Evolutionary conservation across 331 rosid genomes (phyloP).

Genomic region (Malus hybrid): DNA sequence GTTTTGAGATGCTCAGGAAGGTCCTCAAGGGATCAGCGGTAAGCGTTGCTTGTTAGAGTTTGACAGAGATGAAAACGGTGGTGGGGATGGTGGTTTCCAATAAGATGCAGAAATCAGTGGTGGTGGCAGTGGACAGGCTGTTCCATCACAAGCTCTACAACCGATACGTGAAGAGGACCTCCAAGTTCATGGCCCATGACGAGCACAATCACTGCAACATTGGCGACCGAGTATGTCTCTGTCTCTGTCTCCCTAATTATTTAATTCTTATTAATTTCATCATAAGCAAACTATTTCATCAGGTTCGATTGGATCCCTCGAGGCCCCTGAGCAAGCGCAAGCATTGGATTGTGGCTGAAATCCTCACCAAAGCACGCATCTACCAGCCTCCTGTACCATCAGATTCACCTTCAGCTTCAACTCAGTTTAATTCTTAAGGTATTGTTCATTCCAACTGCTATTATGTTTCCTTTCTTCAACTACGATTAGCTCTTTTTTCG

Average conservation of each 20-base stretch:
- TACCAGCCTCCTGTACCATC: constrained; percentile 42
- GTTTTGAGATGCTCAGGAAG: not conserved
- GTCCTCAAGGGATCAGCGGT: not conserved
- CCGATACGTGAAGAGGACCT: constrained; percentile 78
- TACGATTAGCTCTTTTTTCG: not conserved
- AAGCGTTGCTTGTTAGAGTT: not conserved
- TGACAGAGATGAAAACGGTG: constrained; percentile 63
- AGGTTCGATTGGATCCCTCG: constrained; percentile 73
- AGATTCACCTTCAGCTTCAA: constrained; percentile 6
- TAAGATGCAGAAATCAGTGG: constrained; percentile 96
- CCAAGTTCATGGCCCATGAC: constrained; percentile 94
- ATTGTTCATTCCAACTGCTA: not conserved
- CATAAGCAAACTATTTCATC: constrained; percentile 19
- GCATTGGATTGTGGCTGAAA: constrained; percentile 81
- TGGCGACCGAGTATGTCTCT: constrained; percentile 53
- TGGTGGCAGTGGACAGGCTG: constrained; percentile 76
- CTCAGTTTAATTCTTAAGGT: constrained; percentile 1
- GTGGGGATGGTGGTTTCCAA: constrained; percentile 89
- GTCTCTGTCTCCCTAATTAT: not conserved
- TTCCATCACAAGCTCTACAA: constrained; percentile 60
- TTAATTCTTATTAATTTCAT: not conserved
- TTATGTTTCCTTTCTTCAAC: not conserved
- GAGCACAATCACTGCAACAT: constrained; percentile 60
- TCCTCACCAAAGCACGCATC: constrained; percentile 74
- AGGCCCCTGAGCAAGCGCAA: constrained; percentile 83